phyloP scores from a whole-genome alignment of 768 basidiomycete species.

The Leccinum imitatum region DNA sequence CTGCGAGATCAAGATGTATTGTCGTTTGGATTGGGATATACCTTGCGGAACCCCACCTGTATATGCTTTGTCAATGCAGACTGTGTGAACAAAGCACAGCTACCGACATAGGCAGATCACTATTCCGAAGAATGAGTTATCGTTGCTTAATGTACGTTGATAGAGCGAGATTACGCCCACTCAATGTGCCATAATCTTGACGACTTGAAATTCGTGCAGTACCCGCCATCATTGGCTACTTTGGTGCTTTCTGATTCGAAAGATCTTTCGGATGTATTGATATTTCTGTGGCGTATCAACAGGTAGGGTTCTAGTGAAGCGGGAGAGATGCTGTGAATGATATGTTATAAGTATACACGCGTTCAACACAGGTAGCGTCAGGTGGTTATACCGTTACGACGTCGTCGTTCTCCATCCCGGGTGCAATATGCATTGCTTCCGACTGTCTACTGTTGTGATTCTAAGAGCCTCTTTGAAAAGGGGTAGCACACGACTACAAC shows the following conservation, averaged over 20 bases:
- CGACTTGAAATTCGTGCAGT: slow-evolving; percentile 4
- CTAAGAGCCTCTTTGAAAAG: not conserved
- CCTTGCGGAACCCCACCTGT: not conserved
- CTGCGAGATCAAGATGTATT: not conserved
- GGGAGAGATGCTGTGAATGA: not conserved
- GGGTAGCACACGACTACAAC: not conserved
- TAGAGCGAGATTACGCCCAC: slow-evolving; percentile 12
- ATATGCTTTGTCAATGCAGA: not conserved
- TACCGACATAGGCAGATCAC: not conserved
- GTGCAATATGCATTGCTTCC: slow-evolving; percentile 8
- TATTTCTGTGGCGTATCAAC: slow-evolving; percentile 1
- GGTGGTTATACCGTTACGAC: slow-evolving; percentile 2
- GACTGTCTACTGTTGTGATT: not conserved
- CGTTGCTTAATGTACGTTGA: slow-evolving; percentile 2
- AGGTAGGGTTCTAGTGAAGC: not conserved
- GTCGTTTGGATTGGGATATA: not conserved
- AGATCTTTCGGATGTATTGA: slow-evolving; percentile 10
- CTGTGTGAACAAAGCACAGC: not conserved
- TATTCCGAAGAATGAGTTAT: slow-evolving; percentile 8
- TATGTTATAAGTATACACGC: slow-evolving; percentile 4
- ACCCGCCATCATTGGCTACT: not conserved
- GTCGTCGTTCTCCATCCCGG: slow-evolving; percentile 3
- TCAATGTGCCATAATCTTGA: not conserved
- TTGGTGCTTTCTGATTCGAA: not conserved
- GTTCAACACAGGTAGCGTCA: not conserved